Evolutionary conservation across 2,329 filamentous ascomycete genomes (phyloP), one percentile per base, ranked within the genome.

Genomic region (Dryadomyces quercivorus): DNA sequence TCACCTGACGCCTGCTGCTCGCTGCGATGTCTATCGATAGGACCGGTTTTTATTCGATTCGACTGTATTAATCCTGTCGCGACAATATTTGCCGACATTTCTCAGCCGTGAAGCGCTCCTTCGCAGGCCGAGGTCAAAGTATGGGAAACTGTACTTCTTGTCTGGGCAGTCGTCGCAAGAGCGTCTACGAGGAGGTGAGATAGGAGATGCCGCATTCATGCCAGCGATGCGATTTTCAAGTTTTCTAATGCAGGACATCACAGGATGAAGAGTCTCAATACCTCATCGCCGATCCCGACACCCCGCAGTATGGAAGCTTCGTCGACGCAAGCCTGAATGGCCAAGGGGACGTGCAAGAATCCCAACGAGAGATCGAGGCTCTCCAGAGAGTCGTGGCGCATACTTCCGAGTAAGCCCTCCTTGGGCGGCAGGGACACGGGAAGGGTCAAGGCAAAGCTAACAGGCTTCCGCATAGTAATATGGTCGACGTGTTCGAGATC

Each of bases 401-500:
- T 59, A 84, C 81, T 50, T 82, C 81, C 50, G 80, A 82, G 81
- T 84, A 72, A 59, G 74, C 34, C 5, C 15, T 38, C 8, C 26
- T 18, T n/a, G 13, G 12, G 1, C 2, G 15, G 26, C 46, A 49
- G 21, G 15, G n/a, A n/a, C 22, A 8, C 10, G 49, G 18, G 34
- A 51, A 16, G 15, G n/a, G 13, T 4, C 18, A 42, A n/a, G 16
- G 12, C 12, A 15, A 9, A 42, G 38, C 48, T 20, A 15, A 38
- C 34, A 21, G 18, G 12, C 44, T 5, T 38, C 15, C 10, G 5
- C 10, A 51, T 63, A 85, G 81, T 62, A 82, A 84, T 62, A 78
- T 85, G 69, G 80, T 85, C 57, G 81, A 85, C 63, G 79, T 85
- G 49, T 84, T 84, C 67, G 80, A 84, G 59, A 81, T 83, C 62